Evolutionary conservation across 805 yeast species (phyloP), one percentile per base, ranked within the genome.

Genomic region (Metschnikowia henanensis): DNA sequence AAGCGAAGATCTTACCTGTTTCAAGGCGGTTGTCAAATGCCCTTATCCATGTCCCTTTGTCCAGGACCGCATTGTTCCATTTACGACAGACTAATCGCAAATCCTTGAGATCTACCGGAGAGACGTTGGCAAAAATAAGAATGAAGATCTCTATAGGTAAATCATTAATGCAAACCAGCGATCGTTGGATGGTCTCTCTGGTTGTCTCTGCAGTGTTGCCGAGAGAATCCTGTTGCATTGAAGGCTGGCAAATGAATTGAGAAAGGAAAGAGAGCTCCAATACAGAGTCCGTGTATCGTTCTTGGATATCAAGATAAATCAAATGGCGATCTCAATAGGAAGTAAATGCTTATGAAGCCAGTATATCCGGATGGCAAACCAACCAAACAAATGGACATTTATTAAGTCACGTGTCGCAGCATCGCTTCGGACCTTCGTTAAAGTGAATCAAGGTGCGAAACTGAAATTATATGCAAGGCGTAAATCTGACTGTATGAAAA

Each of bases 91-190:
- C 84, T 17, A 65, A 49, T 6, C 77, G 63, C 6, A 72, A 52
- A 16, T 53, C 57, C 39, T 62, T 62, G 35, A 79, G 59, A 22
- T 78, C 72, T 3, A 59, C 50, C 3, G 79, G 73, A 41, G 78
- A 79, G 6, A 77, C 65, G 40, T 68, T 59, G 4, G 74, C 59
- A 51, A 79, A 76, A 13, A 79, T 62, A 23, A 62, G 57, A 40
- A 74, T 68, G 39, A 79, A 57, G 1, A 77, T 46, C 51, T 79
- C 84, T 2, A 61, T 41, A 2, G 83, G 83, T n/a, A 78, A 57
- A 16, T 65, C 66, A 49, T 62, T 60, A 30, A 66, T 52, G n/a
- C 45, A 36, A 7, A 39, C 38, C 6, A 17, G 20, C 19, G 43
- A 17, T 19, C 20, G 37, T 21, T 20, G 13, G 25, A 21, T 13